Conservation (phyloP, 768 basidiomycete species). For the Coprinellus micaceus region DNA sequence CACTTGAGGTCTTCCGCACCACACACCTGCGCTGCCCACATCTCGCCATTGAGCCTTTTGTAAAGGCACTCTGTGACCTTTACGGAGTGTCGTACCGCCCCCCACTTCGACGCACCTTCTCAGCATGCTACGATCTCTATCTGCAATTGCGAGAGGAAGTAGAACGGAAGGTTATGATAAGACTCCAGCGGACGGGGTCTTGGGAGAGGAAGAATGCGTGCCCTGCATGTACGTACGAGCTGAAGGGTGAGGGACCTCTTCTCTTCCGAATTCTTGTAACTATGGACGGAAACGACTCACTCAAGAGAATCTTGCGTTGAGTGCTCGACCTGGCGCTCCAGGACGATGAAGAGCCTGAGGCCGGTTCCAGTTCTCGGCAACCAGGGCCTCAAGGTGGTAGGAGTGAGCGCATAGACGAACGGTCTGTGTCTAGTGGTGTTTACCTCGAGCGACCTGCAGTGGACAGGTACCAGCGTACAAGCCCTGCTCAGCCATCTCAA, state of each 20-base stretch:
- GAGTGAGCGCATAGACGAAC: too few species aligned
- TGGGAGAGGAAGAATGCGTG: slow-evolving; percentile 9
- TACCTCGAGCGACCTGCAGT: neutral
- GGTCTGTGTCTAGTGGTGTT: neutral
- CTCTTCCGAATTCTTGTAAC: slow-evolving; percentile 19
- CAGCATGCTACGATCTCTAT: slow-evolving; percentile 21
- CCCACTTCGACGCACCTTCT: slow-evolving; percentile 19
- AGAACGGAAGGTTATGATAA: neutral
- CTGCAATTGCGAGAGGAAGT: neutral
- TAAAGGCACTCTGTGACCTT: slow-evolving; percentile 26
- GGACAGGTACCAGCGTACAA: too few species aligned
- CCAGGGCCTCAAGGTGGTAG: too few species aligned
- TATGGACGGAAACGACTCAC: slow-evolving; percentile 27
- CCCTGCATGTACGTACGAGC: slow-evolving; percentile 17
- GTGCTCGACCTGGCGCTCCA: too few species aligned
- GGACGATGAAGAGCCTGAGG: neutral
- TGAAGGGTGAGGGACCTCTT: slow-evolving; percentile 19
- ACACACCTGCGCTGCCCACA: slow-evolving; percentile 20
- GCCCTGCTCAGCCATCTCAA: too few species aligned
- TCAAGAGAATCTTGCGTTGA: slow-evolving; percentile 13
- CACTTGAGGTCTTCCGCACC: slow-evolving; percentile 22
- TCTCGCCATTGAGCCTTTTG: slow-evolving; percentile 24
- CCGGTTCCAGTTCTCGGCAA: neutral
- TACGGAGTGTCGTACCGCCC: slow-evolving; percentile 19
- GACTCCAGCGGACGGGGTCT: slow-evolving; percentile 6